Base-by-base conservation (phyloP, 2,329 filamentous ascomycete species). In the Diaporthe capsici region DNA sequence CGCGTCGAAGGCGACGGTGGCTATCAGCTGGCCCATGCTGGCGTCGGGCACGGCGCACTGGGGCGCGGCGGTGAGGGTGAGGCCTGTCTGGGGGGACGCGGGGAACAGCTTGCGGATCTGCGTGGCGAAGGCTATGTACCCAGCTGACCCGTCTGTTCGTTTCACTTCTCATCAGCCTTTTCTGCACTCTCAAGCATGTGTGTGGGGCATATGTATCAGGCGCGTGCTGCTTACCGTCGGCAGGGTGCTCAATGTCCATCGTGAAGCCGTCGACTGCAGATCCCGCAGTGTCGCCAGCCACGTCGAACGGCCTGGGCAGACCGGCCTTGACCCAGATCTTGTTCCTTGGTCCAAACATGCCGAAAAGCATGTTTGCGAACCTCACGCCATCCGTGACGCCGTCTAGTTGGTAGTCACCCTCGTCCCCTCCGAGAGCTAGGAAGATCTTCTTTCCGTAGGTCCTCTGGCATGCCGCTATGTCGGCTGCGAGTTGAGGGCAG, bases 11-110 rank as follows among this genome's bases (percentile, higher is more conserved):
- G 75, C 51, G 57, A 76, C 75, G 5, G 79, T 55, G 28, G 71
- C 47, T 12, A 83, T 78, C 17, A 79, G 76, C 68, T 74, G 79
- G 42, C 72, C 71, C 39, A 83, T 74, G 76, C 83, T 80, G 57
- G 84, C 82, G 72, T 84, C 79, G 15, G 84, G 81, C 53, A 88
- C 84, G 77, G 87, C 80, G 8, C 87, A 89, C 77, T 89, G 85
- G 31, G 87, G 87, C 39, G 86, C 86, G 74, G 82, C 86, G 8
- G 86, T 85, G 65, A 89, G 83, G 78, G 85, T 81, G 55, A 85
- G 74, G 1, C 79, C 79, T 70, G 44, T 76, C 47, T 58, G 70
- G 51, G 44, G 75, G 60, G 39, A 53, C 15, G 76, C 75, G 2
- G 80, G 75, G 74, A 82, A 81, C 25, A 82, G 80, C 13, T 74